Conservation (phyloP, 78 protist genomes). For the Acrasis kona region DNA sequence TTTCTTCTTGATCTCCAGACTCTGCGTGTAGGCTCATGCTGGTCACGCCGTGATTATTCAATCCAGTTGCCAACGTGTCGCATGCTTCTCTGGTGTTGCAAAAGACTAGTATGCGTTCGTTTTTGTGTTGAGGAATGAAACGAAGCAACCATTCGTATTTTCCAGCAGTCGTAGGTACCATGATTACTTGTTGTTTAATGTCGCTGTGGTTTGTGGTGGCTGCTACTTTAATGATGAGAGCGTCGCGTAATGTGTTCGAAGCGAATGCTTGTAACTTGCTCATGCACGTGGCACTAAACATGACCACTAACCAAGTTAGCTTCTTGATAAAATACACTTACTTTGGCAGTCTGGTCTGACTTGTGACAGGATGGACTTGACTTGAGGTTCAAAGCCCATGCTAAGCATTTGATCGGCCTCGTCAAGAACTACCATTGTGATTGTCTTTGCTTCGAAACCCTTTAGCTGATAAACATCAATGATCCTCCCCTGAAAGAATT, state of each 20-base stretch:
- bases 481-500: too few relatives aligned
- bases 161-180: too few relatives aligned
- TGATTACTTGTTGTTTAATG: too few relatives aligned
- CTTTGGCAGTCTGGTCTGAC: slow-evolving; percentile 89
- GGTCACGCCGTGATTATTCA: slow-evolving; percentile 84
- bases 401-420: slow-evolving; percentile 96
- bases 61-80: slow-evolving; percentile 74
- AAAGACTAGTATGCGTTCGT: slow-evolving; percentile 62
- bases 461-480: slow-evolving; percentile 72
- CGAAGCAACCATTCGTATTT: too few relatives aligned
- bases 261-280: slow-evolving; percentile 79
- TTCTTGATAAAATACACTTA: too few relatives aligned
- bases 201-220: too few relatives aligned
- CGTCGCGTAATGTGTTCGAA: slow-evolving; percentile 39
- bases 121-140: too few relatives aligned
- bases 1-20: slow-evolving; percentile 81
- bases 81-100: slow-evolving; percentile 79
- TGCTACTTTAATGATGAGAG: slow-evolving; percentile 60
- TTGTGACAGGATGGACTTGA: slow-evolving; percentile 39
- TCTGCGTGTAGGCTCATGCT: slow-evolving; percentile 93
- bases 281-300: slow-evolving; percentile 99
- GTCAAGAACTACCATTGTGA: slow-evolving; percentile 78
- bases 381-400: slow-evolving; percentile 92
- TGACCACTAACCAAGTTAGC: too few relatives aligned
- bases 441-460: slow-evolving; percentile 40